Evolutionary conservation across 306 rosid genomes (phyloP), one percentile per base, ranked within the genome.

Genomic region (Rosa lucieae): DNA sequence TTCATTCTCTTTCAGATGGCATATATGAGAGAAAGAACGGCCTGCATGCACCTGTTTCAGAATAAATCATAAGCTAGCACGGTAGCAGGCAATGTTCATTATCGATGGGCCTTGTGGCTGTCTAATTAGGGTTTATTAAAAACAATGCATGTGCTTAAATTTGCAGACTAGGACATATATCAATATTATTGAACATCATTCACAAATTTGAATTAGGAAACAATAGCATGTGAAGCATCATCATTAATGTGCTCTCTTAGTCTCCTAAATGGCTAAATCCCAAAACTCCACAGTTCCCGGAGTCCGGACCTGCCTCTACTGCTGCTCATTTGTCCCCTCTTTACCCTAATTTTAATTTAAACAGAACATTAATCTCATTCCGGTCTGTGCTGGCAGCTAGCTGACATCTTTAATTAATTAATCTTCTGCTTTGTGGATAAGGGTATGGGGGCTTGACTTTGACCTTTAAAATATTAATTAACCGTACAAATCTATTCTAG

Each of bases 211-310:
- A 67, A 67, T 40, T 47, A 86, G 78, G 79, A 80, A 70, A 37
- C 67, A 61, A 51, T 67, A 61, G 52, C 58, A 21, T 11, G 29
- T 76, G 73, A 51, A 80, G 47, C 40, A 77, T 17, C 74, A 69
- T 82, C 75, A 79, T 82, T 53, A 59, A 26, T 13, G 32, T 80
- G 76, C 29, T 66, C 40, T 74, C 72, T 85, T 63, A 21, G 81
- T 79, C 72, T 71, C 40, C 39, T 70, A 13, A 32, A 32, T 32
- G 37, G 37, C 37, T 32, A 32, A 63, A 74, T 77, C 78, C 58
- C 82, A 46, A 58, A 49, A 29, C 74, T 85, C 76, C 85, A 48
- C 82, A 49, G 75, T 77, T 81, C 74, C 73, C 75, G 68, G 78
- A 74, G 83, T 52, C 56, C 76, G 56, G 35, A 58, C 61, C 67